Percentiles rank a stretch among this genome's conserved stretches.
Conservation (phyloP, 352 stramenopile genomes). For the Phytopythium mirpurense region DNA sequence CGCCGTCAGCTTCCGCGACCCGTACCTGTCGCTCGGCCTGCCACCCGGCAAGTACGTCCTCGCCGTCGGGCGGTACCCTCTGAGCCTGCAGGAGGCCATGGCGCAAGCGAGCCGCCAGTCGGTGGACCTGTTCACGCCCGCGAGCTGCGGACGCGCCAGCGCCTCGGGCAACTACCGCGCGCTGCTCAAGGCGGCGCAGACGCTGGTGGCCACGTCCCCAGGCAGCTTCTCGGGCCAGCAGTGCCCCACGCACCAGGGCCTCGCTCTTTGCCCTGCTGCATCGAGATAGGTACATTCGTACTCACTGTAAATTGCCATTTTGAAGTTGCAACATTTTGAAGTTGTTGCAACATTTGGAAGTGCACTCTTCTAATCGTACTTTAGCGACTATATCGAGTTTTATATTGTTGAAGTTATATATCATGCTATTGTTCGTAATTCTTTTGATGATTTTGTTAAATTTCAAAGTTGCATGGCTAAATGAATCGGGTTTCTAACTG, state of each 20-base stretch:
- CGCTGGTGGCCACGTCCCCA: conserved; percentile 31
- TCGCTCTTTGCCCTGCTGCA: not conserved
- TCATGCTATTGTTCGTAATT: no score
- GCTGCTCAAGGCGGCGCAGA: conserved; percentile 31
- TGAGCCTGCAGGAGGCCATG: conserved; percentile 53
- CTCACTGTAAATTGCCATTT: no score
- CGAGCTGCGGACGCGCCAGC: conserved; percentile 36
- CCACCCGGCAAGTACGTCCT: conserved; percentile 47
- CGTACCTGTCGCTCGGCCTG: conserved; percentile 58
- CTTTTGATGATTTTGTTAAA: no score
- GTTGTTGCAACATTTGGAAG: no score
- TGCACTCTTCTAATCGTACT: no score
- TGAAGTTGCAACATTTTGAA: no score
- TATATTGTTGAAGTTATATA: no score
- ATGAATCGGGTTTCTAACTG: no score
- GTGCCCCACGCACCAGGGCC: not conserved
- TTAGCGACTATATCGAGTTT: no score
- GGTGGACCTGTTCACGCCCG: conserved; percentile 35
- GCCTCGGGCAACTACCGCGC: conserved; percentile 49
- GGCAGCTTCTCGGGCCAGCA: not conserved
- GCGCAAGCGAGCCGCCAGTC: conserved; percentile 22
- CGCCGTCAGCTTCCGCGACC: conserved; percentile 68
- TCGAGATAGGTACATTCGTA: no score
- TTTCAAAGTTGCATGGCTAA: no score
- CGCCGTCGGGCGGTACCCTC: conserved; percentile 58